Evolutionary conservation across 805 yeast genomes (phyloP).

Genomic region (Yueomyces sp.): DNA sequence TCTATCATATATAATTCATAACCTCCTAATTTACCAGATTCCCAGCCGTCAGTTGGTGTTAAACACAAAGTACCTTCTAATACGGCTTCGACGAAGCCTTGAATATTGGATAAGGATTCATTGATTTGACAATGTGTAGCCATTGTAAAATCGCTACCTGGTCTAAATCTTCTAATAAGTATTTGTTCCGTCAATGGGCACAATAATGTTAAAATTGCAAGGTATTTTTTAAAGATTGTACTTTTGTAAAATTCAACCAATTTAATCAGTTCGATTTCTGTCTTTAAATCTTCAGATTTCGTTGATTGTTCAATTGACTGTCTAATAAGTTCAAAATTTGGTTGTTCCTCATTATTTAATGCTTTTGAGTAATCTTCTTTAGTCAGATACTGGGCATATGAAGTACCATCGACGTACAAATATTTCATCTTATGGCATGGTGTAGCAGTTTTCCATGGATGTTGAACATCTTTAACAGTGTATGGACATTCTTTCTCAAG

Average conservation of each 20-base stretch:
- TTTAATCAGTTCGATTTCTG: constrained; percentile 30
- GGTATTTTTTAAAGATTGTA: constrained; percentile 54
- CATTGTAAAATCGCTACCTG: constrained; percentile 84
- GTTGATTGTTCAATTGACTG: constrained; percentile 9
- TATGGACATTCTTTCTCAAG: constrained; percentile 50
- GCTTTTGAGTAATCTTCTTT: constrained; percentile 18
- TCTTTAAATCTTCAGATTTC: constrained; percentile 10
- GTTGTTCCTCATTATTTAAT: constrained; percentile 34
- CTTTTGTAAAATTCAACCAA: constrained; percentile 49
- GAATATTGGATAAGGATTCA: constrained; percentile 24
- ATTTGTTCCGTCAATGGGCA: constrained; percentile 52
- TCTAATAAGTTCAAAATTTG: constrained; percentile 36
- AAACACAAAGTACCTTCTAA: constrained; percentile 73
- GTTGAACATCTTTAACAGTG: constrained; percentile 36
- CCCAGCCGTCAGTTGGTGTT: constrained; percentile 79
- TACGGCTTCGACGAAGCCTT: constrained; percentile 29
- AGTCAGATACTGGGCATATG: constrained; percentile 19
- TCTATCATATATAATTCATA: constrained; percentile 82
- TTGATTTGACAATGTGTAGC: constrained; percentile 49
- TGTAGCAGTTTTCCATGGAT: constrained; percentile 82
- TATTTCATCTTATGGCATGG: constrained; percentile 92
- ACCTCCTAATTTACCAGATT: constrained; percentile 82
- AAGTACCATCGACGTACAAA: constrained; percentile 63
- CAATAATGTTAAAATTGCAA: constrained; percentile 47
- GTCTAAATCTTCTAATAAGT: constrained; percentile 77